Percentiles rank a stretch among this genome's conserved stretches.
Evolutionary conservation across 108 stramenopile genomes (phyloP).

Genomic region (Skeletonema marinoi): DNA sequence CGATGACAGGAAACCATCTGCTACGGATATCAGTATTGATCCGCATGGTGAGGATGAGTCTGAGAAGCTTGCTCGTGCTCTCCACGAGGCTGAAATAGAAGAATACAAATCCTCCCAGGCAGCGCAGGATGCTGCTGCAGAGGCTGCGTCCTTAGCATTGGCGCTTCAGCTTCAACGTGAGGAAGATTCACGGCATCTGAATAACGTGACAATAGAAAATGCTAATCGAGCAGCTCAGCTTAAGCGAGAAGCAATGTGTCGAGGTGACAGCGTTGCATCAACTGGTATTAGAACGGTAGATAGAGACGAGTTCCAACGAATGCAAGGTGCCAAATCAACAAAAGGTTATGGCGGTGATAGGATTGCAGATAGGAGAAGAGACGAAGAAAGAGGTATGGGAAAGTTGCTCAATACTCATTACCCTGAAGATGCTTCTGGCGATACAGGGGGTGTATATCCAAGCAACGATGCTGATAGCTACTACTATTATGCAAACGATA

Average conservation of each 20-base stretch:
- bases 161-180: constrained; percentile 43
- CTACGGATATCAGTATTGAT: too few species aligned
- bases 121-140: constrained; percentile 27
- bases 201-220: not conserved
- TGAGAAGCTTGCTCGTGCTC: constrained; percentile 51
- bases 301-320: constrained; percentile 25
- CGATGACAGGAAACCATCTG: not conserved
- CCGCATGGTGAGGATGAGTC: constrained; percentile 45
- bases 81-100: constrained; percentile 58
- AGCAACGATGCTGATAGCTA: constrained; percentile 16
- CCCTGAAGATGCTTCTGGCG: constrained; percentile 12
- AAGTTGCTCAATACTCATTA: constrained; percentile 13
- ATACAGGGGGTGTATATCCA: constrained; percentile 31
- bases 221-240: constrained; percentile 10
- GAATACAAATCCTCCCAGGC: constrained; percentile 30
- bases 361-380: constrained; percentile 19
- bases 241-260: constrained; percentile 25
- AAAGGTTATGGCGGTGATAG: constrained; percentile 44
- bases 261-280: constrained; percentile 7
- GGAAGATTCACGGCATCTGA: constrained; percentile 43
- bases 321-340: not conserved
- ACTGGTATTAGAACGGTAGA: constrained; percentile 25
- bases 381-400: constrained; percentile 31
- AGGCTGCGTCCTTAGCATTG: constrained; percentile 57
- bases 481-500: constrained; percentile 19